Base-by-base conservation (phyloP, 2,329 filamentous ascomycete species). In the Aureobasidium sp. region DNA sequence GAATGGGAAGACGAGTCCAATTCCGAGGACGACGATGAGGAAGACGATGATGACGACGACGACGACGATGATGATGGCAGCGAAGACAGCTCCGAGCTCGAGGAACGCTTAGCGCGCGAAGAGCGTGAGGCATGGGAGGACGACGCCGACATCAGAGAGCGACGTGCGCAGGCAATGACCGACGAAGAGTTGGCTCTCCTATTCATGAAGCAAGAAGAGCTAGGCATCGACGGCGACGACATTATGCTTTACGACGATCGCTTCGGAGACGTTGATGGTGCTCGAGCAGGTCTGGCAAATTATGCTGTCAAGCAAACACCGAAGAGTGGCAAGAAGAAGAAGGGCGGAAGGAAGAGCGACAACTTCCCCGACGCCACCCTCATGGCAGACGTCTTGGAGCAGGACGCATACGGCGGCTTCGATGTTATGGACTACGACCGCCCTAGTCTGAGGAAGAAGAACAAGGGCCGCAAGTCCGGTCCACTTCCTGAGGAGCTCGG, bases 341-440 rank as follows among this genome's bases (percentile, higher is more conserved):
- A 51, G 39, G 53, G 59, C 14, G 66, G 67, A 53, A 64, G 60
- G 55, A 67, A 66, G 45, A 72, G 73, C 25, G 64, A 66, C 45
- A 70, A 68, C 41, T 86, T 84, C 68, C 81, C 82, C 17, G 78
- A 79, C 41, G 84, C 83, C 6, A 78, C 77, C 49, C 76, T 79
- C 17, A 79, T 86, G 67, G 83, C 82, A 3, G 83, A 85, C 69
- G 78, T 80, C 0, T 74, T 86, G 2, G 82, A 85, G n/a, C 74
- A 77, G 65, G 81, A 84, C 66, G 81, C 83, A 62, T 79, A 86
- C 62, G 85, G 87, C 64, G 88, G 85, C 9, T 87, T 96, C 66
- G 91, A 96, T 70, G 79, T 95, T 48, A 93, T 94, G 87, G 90
- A 96, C 69, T 90, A 89, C 75, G 83, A 89, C 17, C 81, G 86